Conservation (phyloP, 2,329 filamentous ascomycete species). For the Sclerotiophoma versabilis region DNA sequence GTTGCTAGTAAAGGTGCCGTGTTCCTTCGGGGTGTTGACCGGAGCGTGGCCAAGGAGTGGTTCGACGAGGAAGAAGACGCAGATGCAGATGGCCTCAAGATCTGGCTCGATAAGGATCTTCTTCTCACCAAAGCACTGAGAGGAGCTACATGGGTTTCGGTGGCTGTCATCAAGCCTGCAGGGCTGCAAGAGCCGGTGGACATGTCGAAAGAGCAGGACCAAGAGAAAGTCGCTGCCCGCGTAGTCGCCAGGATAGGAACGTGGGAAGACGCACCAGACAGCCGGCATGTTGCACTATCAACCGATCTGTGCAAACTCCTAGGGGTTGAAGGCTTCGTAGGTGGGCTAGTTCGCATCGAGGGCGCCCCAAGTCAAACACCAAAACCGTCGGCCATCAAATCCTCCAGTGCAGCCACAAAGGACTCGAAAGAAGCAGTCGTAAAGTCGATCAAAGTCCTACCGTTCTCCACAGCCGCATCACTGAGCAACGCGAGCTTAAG, state of each 20-base stretch:
- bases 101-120: slow-evolving; percentile 87
- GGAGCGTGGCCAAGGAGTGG: slow-evolving; percentile 72
- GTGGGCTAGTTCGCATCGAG: slow-evolving; percentile 86
- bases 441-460: slow-evolving; percentile 77
- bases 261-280: slow-evolving; percentile 89
- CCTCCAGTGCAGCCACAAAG: slow-evolving; percentile 40
- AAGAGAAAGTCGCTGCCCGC: slow-evolving; percentile 66
- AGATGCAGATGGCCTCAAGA: slow-evolving; percentile 65
- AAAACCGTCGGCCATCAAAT: slow-evolving; percentile 61
- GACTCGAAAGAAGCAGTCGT: slow-evolving; percentile 58
- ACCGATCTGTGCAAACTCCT: slow-evolving; percentile 76
- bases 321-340: slow-evolving; percentile 75
- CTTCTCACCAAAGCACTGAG: slow-evolving; percentile 74
- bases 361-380: slow-evolving; percentile 77
- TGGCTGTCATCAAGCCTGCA: slow-evolving; percentile 86
- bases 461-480: slow-evolving; percentile 69
- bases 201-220: slow-evolving; percentile 71
- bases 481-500: slow-evolving; percentile 72
- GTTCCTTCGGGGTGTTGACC: slow-evolving; percentile 82
- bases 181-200: slow-evolving; percentile 76
- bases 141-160: slow-evolving; percentile 77
- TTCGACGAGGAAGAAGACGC: slow-evolving; percentile 71
- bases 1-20: slow-evolving; percentile 69
- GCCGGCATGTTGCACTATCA: slow-evolving; percentile 80
- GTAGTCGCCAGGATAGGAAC: slow-evolving; percentile 76